Base-by-base conservation (phyloP, 495 filamentous ascomycete genomes). In the Pyronema domesticum region DNA sequence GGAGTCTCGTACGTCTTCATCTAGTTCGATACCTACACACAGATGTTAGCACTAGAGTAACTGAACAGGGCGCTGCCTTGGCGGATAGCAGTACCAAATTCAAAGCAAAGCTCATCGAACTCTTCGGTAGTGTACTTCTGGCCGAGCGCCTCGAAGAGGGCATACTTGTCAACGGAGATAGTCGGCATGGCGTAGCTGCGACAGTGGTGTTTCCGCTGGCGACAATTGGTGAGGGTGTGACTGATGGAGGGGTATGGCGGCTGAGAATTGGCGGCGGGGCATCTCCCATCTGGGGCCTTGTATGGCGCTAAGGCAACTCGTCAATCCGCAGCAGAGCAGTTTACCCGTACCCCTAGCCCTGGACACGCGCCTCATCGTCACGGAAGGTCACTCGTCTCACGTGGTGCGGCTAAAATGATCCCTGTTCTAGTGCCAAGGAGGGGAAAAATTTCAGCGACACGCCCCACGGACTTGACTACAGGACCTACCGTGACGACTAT, bases 91-190 rank as follows among this genome's bases (percentile, higher is more conserved):
- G 60, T 69, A 80, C 88, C 91, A 67, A 94, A 99, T 60, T 99
- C 91, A 76, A 99, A 98, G 68, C 91, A 99, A 60, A 99, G 73
- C 65, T 94, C 82, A 65, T 98, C 89, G 67, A 99, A 96, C 65
- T 89, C 85, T 58, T 94, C 79, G 60, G 83, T 85, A 44, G 89
- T 95, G 68, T 87, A 95, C 81, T 91, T 79, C 68, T 82, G 80
- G 60, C 87, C 89, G 54, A 98, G 75, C 63, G 82, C 86, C 73
- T 93, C 80, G 76, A 83, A 96, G 63, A 98, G 86, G 56, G 80
- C 85, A 58, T 86, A 86, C 73, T 96, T 98, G 73, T 95, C 83
- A 57, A 95, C 86, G 63, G 80, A 75, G 58, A 98, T 93, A 65
- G 91, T 98, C 72, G 91, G 91, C 83, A 87, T 87, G 45, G 66